Conservation (phyloP, 73 alveolate genomes). For the Breviolum minutum region DNA sequence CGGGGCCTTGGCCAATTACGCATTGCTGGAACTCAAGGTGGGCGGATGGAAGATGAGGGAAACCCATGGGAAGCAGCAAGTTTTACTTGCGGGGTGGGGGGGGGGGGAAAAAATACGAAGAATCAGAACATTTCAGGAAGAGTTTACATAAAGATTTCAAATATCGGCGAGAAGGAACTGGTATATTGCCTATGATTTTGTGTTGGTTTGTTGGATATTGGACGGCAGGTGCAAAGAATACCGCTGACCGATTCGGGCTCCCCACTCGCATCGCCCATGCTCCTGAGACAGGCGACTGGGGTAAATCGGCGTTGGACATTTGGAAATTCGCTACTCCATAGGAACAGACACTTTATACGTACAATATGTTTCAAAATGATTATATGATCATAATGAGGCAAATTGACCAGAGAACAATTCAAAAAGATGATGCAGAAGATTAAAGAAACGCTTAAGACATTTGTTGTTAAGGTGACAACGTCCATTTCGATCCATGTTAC, state of each 20-base stretch:
- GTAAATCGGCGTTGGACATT: too few relatives aligned
- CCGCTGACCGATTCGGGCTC: constrained; percentile 71
- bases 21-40: constrained; percentile 89
- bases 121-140: too few relatives aligned
- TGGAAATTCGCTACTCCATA: too few relatives aligned
- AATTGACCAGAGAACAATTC: neutral
- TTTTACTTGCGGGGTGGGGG: neutral
- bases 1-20: constrained; percentile 73
- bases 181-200: neutral
- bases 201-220: neutral
- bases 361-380: too few relatives aligned
- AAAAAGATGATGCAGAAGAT: too few relatives aligned
- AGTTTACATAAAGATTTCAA: too few relatives aligned
- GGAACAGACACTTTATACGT: too few relatives aligned
- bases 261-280: constrained; percentile 80
- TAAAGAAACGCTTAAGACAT: neutral
- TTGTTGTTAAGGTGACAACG: too few relatives aligned
- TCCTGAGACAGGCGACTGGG: constrained; percentile 59
- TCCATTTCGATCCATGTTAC: too few relatives aligned
- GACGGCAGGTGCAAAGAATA: constrained; percentile 59
- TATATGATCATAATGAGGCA: neutral
- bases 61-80: neutral
- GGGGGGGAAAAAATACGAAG: too few relatives aligned
- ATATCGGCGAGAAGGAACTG: too few relatives aligned
- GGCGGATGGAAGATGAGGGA: neutral